Conservation (phyloP, 2,329 filamentous ascomycete genomes). For the Ophioceras dolichostomum region DNA sequence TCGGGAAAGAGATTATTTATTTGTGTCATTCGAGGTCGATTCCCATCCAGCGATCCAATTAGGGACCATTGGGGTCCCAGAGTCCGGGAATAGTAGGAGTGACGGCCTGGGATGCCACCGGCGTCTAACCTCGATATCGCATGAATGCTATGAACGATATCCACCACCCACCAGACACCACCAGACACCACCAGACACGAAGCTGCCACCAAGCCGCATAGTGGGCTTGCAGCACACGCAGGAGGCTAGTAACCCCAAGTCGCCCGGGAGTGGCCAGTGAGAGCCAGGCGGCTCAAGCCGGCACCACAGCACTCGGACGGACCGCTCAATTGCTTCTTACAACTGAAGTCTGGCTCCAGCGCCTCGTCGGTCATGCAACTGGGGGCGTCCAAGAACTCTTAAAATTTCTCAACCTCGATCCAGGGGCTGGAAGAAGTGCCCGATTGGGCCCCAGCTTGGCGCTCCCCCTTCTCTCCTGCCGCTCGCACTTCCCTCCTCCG, state of each 20-base stretch:
- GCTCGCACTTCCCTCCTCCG: background rate
- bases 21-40: too few relatives aligned
- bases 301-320: too few relatives aligned
- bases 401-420: too few relatives aligned
- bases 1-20: too few relatives aligned
- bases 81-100: too few relatives aligned
- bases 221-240: background rate
- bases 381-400: background rate
- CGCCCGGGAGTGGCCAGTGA: background rate
- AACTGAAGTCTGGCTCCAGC: background rate
- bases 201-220: too few relatives aligned
- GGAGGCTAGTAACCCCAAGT: background rate
- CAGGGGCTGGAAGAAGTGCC: conserved; percentile 4
- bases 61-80: too few relatives aligned
- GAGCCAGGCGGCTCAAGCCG: too few relatives aligned
- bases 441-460: conserved; percentile 3
- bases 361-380: background rate
- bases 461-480: background rate
- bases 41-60: too few relatives aligned
- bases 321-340: too few relatives aligned
- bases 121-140: conserved; percentile 3
- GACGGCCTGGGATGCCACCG: background rate
- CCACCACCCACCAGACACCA: background rate
- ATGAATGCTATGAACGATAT: background rate
- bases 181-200: too few relatives aligned